Evolutionary conservation across 305 asterid species (phyloP).

Genomic region (Ajuga reptans): DNA sequence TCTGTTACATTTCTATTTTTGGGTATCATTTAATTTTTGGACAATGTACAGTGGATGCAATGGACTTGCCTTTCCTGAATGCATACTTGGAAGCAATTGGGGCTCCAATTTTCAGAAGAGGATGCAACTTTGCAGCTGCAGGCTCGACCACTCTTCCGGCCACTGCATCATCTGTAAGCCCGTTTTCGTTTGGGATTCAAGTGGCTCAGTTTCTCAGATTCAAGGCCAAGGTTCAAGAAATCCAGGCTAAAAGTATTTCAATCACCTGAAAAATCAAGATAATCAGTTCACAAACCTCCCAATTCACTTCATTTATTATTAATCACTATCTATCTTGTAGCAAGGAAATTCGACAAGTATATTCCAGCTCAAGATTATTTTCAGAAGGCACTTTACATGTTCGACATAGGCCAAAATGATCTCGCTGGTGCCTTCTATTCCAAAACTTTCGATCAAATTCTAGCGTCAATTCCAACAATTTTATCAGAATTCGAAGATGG

Average conservation of each 20-base stretch:
- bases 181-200: conserved; percentile 77
- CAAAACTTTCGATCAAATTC: conserved; percentile 65
- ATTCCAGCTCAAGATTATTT: conserved; percentile 60
- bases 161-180: conserved; percentile 62
- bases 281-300: neutral
- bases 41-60: conserved; percentile 64
- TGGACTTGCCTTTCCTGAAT: conserved; percentile 75
- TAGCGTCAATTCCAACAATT: conserved; percentile 70
- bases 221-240: conserved; percentile 59
- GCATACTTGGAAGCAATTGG: conserved; percentile 71
- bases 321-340: conserved; percentile 29
- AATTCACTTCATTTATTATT: neutral
- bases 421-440: conserved; percentile 88
- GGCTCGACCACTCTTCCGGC: conserved; percentile 74
- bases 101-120: conserved; percentile 58
- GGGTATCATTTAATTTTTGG: neutral
- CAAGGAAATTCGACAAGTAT: conserved; percentile 50
- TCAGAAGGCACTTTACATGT: conserved; percentile 67
- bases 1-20: neutral
- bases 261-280: neutral
- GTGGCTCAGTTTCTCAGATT: conserved; percentile 79
- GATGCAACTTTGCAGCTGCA: conserved; percentile 90
- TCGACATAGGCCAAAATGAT: conserved; percentile 94
- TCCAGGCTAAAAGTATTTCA: conserved; percentile 47
- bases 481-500: conserved; percentile 62